phyloP scores from a whole-genome alignment of 2,329 filamentous ascomycete genomes.

The Elsinoe necatrix region DNA sequence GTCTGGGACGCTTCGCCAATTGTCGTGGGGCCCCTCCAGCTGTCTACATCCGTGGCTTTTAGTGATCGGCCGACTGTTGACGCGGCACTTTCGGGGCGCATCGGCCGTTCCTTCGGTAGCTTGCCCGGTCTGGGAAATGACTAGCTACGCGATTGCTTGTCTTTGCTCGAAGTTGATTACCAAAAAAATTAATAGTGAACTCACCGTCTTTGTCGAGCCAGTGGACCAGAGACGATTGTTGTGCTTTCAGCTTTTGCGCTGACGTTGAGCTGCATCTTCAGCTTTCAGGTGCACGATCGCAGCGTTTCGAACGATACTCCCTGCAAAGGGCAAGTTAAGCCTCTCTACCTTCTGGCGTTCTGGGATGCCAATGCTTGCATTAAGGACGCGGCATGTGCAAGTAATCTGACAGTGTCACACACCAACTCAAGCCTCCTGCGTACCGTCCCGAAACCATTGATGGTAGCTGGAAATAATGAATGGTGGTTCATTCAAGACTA shows the following conservation, averaged over 20 bases:
- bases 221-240: conserved; percentile 3
- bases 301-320: not conserved
- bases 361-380: conserved; percentile 8
- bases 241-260: not conserved
- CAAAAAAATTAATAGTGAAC: not conserved
- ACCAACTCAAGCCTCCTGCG: conserved; percentile 4
- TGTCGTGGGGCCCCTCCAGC: not conserved
- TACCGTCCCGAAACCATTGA: conserved; percentile 5
- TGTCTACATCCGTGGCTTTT: conserved; percentile 10
- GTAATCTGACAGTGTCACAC: conserved; percentile 4
- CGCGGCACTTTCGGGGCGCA: conserved; percentile 9
- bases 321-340: not conserved
- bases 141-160: not conserved
- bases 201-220: not conserved
- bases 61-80: conserved; percentile 12
- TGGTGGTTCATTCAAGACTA: not conserved
- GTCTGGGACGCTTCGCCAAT: not conserved
- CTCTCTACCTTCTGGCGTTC: not conserved
- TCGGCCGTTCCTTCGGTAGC: conserved; percentile 2
- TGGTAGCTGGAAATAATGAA: conserved; percentile 5
- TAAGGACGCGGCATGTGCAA: not conserved
- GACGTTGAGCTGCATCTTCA: conserved; percentile 9
- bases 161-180: not conserved
- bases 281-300: not conserved
- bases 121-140: conserved; percentile 4